phyloP scores from a whole-genome alignment of 768 basidiomycete species.

The Kwoniella sp. region DNA sequence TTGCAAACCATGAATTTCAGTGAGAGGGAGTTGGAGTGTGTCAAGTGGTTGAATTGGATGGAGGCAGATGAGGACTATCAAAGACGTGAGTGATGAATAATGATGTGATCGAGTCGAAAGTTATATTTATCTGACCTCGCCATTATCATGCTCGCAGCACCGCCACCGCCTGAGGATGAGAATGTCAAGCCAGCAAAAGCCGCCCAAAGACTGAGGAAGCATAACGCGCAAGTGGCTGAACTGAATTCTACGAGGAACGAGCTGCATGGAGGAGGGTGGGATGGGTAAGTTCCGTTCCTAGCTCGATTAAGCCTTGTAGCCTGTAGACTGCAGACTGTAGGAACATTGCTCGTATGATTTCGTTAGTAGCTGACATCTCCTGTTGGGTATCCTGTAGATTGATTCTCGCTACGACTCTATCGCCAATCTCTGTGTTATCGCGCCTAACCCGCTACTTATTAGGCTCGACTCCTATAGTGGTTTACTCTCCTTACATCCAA shows the following conservation, averaged over 20 bases:
- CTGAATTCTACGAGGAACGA: slow-evolving; percentile 72
- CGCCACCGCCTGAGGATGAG: slow-evolving; percentile 41
- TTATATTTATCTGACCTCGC: too few relatives aligned
- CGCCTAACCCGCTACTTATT: slow-evolving; percentile 72
- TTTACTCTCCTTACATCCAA: slow-evolving; percentile 80
- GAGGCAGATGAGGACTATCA: slow-evolving; percentile 75
- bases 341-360: too few relatives aligned
- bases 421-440: slow-evolving; percentile 77
- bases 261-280: slow-evolving; percentile 82
- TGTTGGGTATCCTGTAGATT: slow-evolving; percentile 59
- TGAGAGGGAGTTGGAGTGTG: slow-evolving; percentile 60
- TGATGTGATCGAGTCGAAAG: too few relatives aligned
- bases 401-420: slow-evolving; percentile 79
- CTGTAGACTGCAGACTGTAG: too few relatives aligned
- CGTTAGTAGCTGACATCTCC: neutral
- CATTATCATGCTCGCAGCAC: slow-evolving; percentile 21
- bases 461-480: slow-evolving; percentile 82
- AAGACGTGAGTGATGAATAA: slow-evolving; percentile 43
- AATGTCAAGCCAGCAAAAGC: slow-evolving; percentile 33
- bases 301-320: too few relatives aligned
- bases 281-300: slow-evolving; percentile 64
- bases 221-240: slow-evolving; percentile 69
- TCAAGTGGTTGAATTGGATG: slow-evolving; percentile 76
- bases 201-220: slow-evolving; percentile 60
- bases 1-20: slow-evolving; percentile 83